These are phyloP conservation scores for Obelidium mucronatum DNA, from an alignment of 192 early-diverging fungal genomes.

Conservation along the genomic window DNA sequence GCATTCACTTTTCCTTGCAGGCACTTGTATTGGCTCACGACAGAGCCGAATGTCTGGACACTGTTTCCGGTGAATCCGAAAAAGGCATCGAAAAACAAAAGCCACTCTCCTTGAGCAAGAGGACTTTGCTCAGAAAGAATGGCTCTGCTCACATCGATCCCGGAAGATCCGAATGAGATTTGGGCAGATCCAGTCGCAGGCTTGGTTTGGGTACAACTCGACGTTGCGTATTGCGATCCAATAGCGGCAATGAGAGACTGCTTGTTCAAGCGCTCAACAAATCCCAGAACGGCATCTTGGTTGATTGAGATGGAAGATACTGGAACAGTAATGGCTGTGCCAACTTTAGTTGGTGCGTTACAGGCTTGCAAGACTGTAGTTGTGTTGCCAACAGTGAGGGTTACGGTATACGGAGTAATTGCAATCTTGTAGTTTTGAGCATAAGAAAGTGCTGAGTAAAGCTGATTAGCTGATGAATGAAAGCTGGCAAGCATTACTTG, in stretches of 20 bases:
- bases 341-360: not conserved
- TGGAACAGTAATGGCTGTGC: not conserved
- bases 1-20: conserved; percentile 11
- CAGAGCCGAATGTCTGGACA: not conserved
- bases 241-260: not conserved
- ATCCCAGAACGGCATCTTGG: not conserved
- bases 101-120: conserved; percentile 29
- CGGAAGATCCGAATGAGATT: not conserved
- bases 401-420: not conserved
- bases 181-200: not conserved
- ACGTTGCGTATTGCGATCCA: not conserved
- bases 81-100: conserved; percentile 30
- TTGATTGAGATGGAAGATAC: conserved; percentile 8
- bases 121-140: conserved; percentile 11
- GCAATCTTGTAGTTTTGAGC: conserved; percentile 19
- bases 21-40: not conserved
- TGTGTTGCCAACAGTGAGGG: not conserved
- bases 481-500: too few relatives aligned
- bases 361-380: not conserved
- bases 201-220: not conserved
- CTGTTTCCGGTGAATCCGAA: not conserved
- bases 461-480: too few relatives aligned
- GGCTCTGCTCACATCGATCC: not conserved
- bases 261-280: conserved; percentile 17
- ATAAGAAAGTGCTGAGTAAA: conserved; percentile 1